Conservation (phyloP, 2,329 filamentous ascomycete species). For the Colletotrichum chrysophilum region DNA sequence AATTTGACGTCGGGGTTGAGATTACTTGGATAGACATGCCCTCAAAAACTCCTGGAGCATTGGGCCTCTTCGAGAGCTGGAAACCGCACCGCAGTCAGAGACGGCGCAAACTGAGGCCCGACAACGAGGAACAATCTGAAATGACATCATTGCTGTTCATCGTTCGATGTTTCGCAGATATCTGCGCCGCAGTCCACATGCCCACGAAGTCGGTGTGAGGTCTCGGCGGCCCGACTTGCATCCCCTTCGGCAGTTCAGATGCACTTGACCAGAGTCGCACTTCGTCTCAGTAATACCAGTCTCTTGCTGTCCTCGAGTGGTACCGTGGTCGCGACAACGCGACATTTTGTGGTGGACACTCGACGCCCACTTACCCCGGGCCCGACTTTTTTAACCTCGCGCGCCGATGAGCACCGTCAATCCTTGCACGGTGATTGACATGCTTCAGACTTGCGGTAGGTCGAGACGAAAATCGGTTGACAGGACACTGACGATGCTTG, state of each 20-base stretch:
- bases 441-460: conserved; percentile 9
- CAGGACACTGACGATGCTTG: not conserved
- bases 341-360: conserved; percentile 18
- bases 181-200: not conserved
- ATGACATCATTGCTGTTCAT: conserved; percentile 21
- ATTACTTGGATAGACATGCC: not conserved
- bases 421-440: conserved; percentile 11
- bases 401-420: conserved; percentile 20
- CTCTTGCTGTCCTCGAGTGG: not conserved
- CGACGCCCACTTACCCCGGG: conserved; percentile 17
- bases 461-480: conserved; percentile 16
- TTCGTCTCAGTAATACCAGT: not conserved
- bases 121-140: not conserved
- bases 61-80: not conserved
- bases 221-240: not conserved
- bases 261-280: not conserved
- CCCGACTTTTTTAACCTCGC: conserved; percentile 18
- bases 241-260: not conserved
- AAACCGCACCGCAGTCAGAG: not conserved
- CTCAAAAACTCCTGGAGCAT: not conserved
- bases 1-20: not conserved
- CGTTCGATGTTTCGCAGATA: not conserved
- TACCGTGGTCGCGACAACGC: conserved; percentile 4
- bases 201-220: not conserved
- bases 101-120: not conserved